phyloP scores from a whole-genome alignment of 495 filamentous ascomycete genomes.

The Aspergillus bridgeri region DNA sequence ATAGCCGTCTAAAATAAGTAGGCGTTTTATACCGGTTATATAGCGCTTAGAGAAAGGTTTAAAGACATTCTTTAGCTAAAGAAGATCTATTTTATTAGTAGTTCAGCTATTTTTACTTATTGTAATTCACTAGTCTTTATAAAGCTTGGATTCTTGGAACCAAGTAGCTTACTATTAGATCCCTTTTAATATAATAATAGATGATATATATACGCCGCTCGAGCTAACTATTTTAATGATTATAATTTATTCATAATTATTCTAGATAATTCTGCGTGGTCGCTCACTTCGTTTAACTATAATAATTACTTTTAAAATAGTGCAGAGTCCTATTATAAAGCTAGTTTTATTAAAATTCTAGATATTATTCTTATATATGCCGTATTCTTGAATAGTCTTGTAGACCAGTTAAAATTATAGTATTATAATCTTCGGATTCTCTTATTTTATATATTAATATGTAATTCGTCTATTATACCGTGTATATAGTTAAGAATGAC shows the following conservation, averaged over 20 bases:
- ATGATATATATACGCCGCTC: no score
- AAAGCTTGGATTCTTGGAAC: no score
- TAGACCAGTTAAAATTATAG: conserved; percentile 12
- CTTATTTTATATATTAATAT: no score
- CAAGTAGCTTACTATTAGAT: conserved; percentile 20
- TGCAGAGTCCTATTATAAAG: no score
- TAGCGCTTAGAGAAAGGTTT: conserved; percentile 13
- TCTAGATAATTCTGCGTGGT: conserved; percentile 10
- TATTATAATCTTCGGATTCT: no score
- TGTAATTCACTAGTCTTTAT: no score
- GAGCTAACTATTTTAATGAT: conserved; percentile 2
- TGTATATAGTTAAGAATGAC: conserved; percentile 5
- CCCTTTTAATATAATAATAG: no score
- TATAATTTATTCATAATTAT: conserved; percentile 13
- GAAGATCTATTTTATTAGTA: conserved; percentile 13
- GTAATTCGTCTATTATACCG: no score
- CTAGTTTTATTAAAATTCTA: conserved; percentile 19
- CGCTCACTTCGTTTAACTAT: conserved; percentile 11
- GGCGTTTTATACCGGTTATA: no score
- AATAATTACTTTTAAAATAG: no score
- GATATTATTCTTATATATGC: conserved; percentile 18
- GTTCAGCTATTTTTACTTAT: conserved; percentile 13
- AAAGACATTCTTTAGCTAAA: conserved; percentile 21
- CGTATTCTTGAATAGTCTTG: conserved; percentile 12
- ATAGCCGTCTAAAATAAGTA: conserved; percentile 30